Evolutionary conservation across 2,329 filamentous ascomycete species (phyloP).

Genomic region (Fusarium foetens): DNA sequence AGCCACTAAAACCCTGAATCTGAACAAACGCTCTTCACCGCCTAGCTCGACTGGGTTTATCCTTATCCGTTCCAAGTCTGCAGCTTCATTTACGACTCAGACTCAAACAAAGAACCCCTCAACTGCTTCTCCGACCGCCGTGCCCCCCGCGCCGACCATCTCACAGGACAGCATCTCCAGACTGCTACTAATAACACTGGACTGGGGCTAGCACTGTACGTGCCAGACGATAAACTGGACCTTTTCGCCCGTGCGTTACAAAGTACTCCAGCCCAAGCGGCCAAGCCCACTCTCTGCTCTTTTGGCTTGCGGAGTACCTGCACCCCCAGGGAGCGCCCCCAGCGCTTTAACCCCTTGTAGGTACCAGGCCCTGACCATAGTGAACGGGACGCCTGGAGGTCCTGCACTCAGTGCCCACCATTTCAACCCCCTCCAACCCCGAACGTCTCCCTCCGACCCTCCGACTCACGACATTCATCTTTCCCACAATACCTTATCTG

Average conservation of each 20-base stretch:
- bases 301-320: constrained; percentile 27
- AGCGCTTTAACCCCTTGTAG: constrained; percentile 31
- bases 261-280: constrained; percentile 36
- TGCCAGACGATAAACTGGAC: constrained; percentile 33
- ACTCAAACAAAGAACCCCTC: constrained; percentile 26
- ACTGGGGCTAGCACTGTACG: constrained; percentile 35
- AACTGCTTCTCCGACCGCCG: constrained; percentile 23
- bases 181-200: constrained; percentile 34
- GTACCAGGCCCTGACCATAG: constrained; percentile 24
- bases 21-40: constrained; percentile 39
- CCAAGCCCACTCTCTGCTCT: constrained; percentile 20
- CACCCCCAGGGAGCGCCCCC: constrained; percentile 23
- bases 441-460: constrained; percentile 39
- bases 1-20: constrained; percentile 40
- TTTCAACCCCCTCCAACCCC: constrained; percentile 44
- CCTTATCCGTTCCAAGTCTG: constrained; percentile 8
- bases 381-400: constrained; percentile 28
- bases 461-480: constrained; percentile 40
- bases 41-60: constrained; percentile 28
- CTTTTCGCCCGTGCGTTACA: constrained; percentile 34
- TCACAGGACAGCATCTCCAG: constrained; percentile 29
- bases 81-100: constrained; percentile 19
- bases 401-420: constrained; percentile 42
- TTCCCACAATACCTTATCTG: constrained; percentile 39
- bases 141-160: constrained; percentile 24